Conservation (phyloP, 352 stramenopile genomes). For the Lagenidium sp. region DNA sequence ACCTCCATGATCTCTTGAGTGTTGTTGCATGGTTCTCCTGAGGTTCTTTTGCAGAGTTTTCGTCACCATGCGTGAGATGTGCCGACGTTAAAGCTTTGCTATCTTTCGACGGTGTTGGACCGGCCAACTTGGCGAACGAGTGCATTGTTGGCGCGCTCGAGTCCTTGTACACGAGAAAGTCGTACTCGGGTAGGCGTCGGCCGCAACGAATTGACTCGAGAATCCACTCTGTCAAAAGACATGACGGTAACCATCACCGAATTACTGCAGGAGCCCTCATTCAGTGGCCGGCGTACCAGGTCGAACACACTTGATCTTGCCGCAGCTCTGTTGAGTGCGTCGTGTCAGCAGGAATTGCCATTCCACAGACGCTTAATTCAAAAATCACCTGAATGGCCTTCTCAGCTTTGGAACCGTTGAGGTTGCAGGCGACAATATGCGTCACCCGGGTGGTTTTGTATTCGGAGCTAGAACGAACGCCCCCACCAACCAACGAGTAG, state of each 20-base stretch:
- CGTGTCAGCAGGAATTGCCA: not conserved
- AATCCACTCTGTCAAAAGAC: conserved; percentile 67
- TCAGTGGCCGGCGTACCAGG: conserved; percentile 20
- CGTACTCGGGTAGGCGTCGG: conserved; percentile 55
- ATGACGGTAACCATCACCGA: not conserved
- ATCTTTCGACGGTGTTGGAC: no score
- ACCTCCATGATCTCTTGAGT: not conserved
- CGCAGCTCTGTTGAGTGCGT: conserved; percentile 18
- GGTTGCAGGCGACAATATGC: conserved; percentile 73
- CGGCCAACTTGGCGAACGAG: no score
- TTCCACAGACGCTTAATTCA: not conserved
- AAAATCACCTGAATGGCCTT: conserved; percentile 51
- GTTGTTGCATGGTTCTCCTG: not conserved
- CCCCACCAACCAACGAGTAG: not conserved
- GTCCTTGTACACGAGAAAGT: conserved; percentile 74
- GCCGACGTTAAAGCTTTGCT: no score
- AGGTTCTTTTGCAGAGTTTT: not conserved
- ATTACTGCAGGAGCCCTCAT: not conserved
- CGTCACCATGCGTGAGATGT: no score
- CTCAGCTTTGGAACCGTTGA: conserved; percentile 67
- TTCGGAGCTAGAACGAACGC: conserved; percentile 6
- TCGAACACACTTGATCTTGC: conserved; percentile 59
- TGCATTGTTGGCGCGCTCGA: no score
- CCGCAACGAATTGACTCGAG: conserved; percentile 58
- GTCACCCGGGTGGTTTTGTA: conserved; percentile 41